These are phyloP conservation scores for Arthrobotrys entomopaga DNA, from an alignment of 2,329 filamentous ascomycete species.

Conservation along the genomic window DNA sequence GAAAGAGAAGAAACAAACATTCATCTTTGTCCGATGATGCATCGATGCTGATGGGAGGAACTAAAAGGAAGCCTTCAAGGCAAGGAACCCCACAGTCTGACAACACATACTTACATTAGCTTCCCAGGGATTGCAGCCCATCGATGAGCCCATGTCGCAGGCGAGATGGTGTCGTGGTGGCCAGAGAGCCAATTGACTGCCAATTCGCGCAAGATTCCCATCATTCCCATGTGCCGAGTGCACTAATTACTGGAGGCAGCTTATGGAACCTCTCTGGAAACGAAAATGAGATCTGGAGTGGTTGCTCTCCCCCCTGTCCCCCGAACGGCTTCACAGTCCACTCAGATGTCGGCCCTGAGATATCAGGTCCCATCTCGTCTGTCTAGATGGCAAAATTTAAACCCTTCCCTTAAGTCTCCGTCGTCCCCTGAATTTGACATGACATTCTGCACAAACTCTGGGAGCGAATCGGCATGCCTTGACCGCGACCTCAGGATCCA, in stretches of 20 bases:
- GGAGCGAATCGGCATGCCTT: conserved; percentile 49
- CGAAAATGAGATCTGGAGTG: conserved; percentile 36
- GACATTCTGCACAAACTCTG: conserved; percentile 24
- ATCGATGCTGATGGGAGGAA: conserved; percentile 21
- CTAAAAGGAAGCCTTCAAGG: background rate
- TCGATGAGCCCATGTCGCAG: conserved; percentile 35
- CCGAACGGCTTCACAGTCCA: conserved; percentile 26
- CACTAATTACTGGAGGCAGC: conserved; percentile 17
- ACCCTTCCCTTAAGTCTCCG: conserved; percentile 27
- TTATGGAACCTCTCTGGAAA: conserved; percentile 45
- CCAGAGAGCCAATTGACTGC: conserved; percentile 53
- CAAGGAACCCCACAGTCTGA: conserved; percentile 50
- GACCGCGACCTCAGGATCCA: conserved; percentile 32
- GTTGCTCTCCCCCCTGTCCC: conserved; percentile 22
- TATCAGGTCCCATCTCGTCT: conserved; percentile 43
- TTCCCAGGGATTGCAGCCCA: conserved; percentile 50
- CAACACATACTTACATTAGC: conserved; percentile 55
- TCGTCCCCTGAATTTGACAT: conserved; percentile 48
- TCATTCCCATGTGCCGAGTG: conserved; percentile 45
- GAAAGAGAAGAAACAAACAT: background rate
- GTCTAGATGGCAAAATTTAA: background rate
- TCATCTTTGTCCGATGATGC: conserved; percentile 13
- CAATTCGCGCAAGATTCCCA: conserved; percentile 45
- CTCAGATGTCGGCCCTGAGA: conserved; percentile 39
- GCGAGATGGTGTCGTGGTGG: conserved; percentile 53